phyloP scores from a whole-genome alignment of 129 eudicot species.

The Lonicera japonica region DNA sequence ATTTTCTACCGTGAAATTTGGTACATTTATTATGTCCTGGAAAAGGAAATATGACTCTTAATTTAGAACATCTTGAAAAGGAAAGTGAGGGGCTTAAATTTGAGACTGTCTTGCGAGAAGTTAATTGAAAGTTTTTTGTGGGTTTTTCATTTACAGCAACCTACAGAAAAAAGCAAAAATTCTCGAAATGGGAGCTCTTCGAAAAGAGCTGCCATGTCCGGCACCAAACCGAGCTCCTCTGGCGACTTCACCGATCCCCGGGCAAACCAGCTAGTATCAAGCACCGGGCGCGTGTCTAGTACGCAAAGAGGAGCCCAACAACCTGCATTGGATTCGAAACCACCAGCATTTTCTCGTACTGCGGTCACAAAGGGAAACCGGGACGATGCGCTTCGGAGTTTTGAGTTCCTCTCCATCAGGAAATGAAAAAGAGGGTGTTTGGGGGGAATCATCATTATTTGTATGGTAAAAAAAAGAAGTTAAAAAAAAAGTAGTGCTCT shows the following conservation, averaged over 20 bases:
- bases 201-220: conserved; percentile 51
- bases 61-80: too few relatives aligned
- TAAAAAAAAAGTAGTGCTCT: too few relatives aligned
- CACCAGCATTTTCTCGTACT: conserved; percentile 46
- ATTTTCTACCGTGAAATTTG: too few relatives aligned
- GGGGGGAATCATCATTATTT: too few relatives aligned
- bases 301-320: conserved; percentile 65
- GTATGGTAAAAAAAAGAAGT: background rate
- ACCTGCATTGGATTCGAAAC: conserved; percentile 46
- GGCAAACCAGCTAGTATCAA: conserved; percentile 14
- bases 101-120: too few relatives aligned
- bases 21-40: too few relatives aligned
- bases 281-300: conserved; percentile 52
- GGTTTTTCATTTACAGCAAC: conserved; percentile 37
- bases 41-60: too few relatives aligned
- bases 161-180: conserved; percentile 53
- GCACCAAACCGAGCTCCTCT: conserved; percentile 58
- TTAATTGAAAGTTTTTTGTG: too few relatives aligned
- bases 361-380: conserved; percentile 36
- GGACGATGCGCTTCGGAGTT: conserved; percentile 81
- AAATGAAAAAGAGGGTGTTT: conserved; percentile 32
- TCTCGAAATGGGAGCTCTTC: conserved; percentile 69
- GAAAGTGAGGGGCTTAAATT: too few relatives aligned
- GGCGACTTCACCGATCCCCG: conserved; percentile 20
- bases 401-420: conserved; percentile 77